Percentiles rank a stretch among this genome's conserved stretches.
phyloP scores from a whole-genome alignment of 148 eudicot genomes.

The Pharnaceum exiguum region DNA sequence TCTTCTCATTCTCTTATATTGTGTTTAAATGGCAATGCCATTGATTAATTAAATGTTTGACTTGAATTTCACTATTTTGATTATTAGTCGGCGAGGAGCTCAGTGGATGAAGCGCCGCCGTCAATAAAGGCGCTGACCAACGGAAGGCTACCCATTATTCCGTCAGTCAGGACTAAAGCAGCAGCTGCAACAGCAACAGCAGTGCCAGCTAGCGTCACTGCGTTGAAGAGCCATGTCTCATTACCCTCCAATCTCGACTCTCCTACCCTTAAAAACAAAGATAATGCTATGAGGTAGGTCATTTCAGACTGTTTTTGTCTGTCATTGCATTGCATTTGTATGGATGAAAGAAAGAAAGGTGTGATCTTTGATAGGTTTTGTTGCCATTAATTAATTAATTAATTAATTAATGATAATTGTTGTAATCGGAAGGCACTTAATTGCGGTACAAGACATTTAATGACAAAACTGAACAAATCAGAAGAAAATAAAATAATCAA shows the following conservation, averaged over 20 bases:
- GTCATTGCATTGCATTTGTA: background rate
- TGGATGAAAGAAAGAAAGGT: background rate
- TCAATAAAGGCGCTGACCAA: constrained; percentile 39
- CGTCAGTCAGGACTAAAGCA: constrained; percentile 23
- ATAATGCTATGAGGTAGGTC: constrained; percentile 38
- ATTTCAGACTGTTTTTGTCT: background rate
- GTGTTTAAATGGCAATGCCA: no score
- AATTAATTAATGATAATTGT: no score
- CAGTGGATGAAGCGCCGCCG: constrained; percentile 35
- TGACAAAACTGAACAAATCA: no score
- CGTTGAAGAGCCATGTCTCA: constrained; percentile 50
- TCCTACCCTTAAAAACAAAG: constrained; percentile 42
- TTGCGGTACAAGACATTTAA: no score
- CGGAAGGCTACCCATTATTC: constrained; percentile 46
- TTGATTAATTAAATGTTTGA: background rate
- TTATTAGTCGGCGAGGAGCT: constrained; percentile 20
- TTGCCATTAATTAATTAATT: no score
- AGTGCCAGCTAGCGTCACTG: constrained; percentile 29
- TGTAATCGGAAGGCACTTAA: no score
- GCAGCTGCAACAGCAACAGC: constrained; percentile 29
- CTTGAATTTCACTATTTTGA: background rate
- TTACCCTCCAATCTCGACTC: constrained; percentile 81
- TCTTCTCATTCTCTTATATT: background rate
- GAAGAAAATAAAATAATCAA: no score
- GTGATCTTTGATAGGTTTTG: no score